Percentiles rank a stretch among this genome's conserved stretches.
Evolutionary conservation across 2,329 filamentous ascomycete species (phyloP).

Genomic region (Phaeoacremonium minimum): DNA sequence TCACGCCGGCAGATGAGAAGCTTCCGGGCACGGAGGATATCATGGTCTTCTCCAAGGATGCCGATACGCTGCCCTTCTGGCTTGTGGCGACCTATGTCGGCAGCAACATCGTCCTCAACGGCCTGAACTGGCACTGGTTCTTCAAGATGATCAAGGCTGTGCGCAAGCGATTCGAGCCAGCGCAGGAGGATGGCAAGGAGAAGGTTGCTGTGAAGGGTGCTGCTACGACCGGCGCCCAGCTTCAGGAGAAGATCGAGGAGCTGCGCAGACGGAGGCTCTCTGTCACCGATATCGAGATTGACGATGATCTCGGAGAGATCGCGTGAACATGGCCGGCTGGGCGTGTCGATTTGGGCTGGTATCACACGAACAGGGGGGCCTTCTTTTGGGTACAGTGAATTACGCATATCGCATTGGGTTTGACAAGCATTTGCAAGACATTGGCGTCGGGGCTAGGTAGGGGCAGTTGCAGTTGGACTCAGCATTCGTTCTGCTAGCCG

Average conservation of each 20-base stretch:
- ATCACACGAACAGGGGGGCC: no score
- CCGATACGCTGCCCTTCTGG: slow-evolving; percentile 62
- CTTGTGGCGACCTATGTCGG: slow-evolving; percentile 63
- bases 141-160: slow-evolving; percentile 81
- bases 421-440: no score
- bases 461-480: no score
- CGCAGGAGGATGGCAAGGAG: slow-evolving; percentile 23
- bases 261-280: slow-evolving; percentile 13
- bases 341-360: no score
- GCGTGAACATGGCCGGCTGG: slow-evolving; percentile 7
- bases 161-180: slow-evolving; percentile 66
- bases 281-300: slow-evolving; percentile 10
- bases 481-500: no score
- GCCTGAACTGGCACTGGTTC: slow-evolving; percentile 82
- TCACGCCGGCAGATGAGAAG: slow-evolving; percentile 24
- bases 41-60: slow-evolving; percentile 45
- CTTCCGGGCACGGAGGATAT: slow-evolving; percentile 24
- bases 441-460: no score
- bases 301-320: slow-evolving; percentile 14
- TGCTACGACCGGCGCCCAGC: slow-evolving; percentile 3
- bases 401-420: no score
- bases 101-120: slow-evolving; percentile 69
- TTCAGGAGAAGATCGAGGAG: slow-evolving; percentile 10
- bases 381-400: no score
- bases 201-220: slow-evolving; percentile 9